These are phyloP conservation scores for Cordyceps tenuipes DNA, from an alignment of 2,329 filamentous ascomycete genomes.

Conservation along the genomic window DNA sequence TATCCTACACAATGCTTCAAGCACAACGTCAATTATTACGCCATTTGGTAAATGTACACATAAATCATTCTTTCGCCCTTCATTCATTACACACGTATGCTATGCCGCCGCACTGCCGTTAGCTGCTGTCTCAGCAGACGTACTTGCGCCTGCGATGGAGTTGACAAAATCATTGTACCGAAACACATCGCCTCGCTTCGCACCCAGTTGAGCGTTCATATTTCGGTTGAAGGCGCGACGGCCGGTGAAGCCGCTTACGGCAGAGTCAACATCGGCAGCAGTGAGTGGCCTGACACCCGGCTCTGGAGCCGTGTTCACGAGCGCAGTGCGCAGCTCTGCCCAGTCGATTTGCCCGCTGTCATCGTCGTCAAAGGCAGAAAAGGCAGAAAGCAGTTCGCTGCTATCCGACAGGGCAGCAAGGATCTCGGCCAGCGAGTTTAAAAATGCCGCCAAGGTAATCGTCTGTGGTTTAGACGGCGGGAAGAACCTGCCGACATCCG, in stretches of 20 bases:
- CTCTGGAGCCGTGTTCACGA: constrained; percentile 75
- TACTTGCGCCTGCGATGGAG: constrained; percentile 51
- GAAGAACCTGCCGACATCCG: constrained; percentile 75
- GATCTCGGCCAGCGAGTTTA: constrained; percentile 70
- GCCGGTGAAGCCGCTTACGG: constrained; percentile 80
- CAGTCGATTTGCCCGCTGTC: constrained; percentile 91
- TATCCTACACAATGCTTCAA: neutral
- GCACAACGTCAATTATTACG: too few species aligned
- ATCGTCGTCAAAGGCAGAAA: constrained; percentile 91
- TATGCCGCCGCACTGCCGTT: constrained; percentile 21
- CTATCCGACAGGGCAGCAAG: constrained; percentile 68
- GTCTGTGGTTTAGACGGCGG: constrained; percentile 62
- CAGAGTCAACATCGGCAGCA: constrained; percentile 70
- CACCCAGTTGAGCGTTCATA: constrained; percentile 40
- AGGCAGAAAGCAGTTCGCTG: constrained; percentile 76
- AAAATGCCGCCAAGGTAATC: constrained; percentile 75
- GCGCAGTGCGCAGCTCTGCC: constrained; percentile 69
- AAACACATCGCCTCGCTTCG: constrained; percentile 78
- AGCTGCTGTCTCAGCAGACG: constrained; percentile 25
- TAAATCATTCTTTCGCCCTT: neutral
- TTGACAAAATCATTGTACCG: constrained; percentile 87
- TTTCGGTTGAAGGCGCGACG: constrained; percentile 71
- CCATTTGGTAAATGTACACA: neutral
- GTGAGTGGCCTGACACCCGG: constrained; percentile 57
- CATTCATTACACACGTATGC: neutral